phyloP scores from a whole-genome alignment of 495 filamentous ascomycete genomes.

The Apodospora peruviana region DNA sequence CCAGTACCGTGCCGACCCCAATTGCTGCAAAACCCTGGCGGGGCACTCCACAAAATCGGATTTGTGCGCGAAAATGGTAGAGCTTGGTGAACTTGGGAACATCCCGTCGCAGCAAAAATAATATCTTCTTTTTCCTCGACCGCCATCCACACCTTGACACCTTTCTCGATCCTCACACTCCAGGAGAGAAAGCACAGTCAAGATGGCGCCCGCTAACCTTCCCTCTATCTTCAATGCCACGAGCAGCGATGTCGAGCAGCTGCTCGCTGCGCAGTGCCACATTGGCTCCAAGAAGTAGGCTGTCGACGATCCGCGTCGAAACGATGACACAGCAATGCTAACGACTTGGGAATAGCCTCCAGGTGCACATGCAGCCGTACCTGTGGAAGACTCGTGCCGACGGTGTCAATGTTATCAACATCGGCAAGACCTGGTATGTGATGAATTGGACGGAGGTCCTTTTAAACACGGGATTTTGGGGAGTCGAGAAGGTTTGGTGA shows the following conservation, averaged over 20 bases:
- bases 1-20: not conserved
- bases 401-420: conserved; percentile 97
- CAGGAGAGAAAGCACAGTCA: conserved; percentile 50
- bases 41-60: conserved; percentile 32
- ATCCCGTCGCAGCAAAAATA: conserved; percentile 16
- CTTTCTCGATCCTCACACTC: conserved; percentile 42
- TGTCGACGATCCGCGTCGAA: not conserved
- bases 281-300: conserved; percentile 87
- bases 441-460: not conserved
- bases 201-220: conserved; percentile 90
- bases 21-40: conserved; percentile 29
- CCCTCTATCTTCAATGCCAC: conserved; percentile 74
- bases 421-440: conserved; percentile 98
- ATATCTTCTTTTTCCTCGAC: conserved; percentile 24
- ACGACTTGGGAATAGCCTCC: conserved; percentile 45
- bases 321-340: conserved; percentile 6
- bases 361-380: conserved; percentile 99
- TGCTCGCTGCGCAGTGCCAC: conserved; percentile 92
- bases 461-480: not conserved
- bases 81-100: conserved; percentile 14
- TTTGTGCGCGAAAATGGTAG: conserved; percentile 32
- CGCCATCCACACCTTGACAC: conserved; percentile 38
- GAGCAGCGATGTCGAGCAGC: conserved; percentile 91
- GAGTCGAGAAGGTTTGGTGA: not conserved
- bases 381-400: conserved; percentile 98